Base-by-base conservation (phyloP, 306 rosid genomes). In the Hippophae tibetana region DNA sequence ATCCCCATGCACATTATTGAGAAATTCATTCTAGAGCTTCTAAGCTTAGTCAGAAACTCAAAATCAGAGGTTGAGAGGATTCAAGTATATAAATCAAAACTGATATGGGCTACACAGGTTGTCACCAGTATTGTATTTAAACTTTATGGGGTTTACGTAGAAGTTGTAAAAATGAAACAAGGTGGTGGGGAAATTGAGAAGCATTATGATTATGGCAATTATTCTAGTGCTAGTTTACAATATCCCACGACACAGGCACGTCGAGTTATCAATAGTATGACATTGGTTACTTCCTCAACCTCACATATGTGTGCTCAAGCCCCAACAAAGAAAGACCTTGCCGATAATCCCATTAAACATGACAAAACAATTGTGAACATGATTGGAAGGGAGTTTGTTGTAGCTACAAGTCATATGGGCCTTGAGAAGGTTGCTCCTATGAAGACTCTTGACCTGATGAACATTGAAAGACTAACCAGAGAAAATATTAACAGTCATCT, bases 41-140 rank as follows among this genome's bases (percentile, higher is more conserved):
- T 92, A 67, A 83, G 65, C 78, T 64, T 92, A 56, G 80, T 81
- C 27, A 81, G 60, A 64, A 81, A 73, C 63, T 74, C 76, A 38
- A 56, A 87, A 69, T 76, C 84, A 6, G 83, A 78, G 62, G 71
- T 77, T 69, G 86, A 90, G 98, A 81, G 74, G 72, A 71, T 78
- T 53, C 79, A 66, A 63, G 58, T 79, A 52, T 71, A 69, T 81
- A 84, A 79, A 69, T 54, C 92, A 45, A 87, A 82, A 66, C 62
- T 78, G 38, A 63, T 76, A 69, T 85, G 79, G 78, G 79, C 65
- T 8, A 51, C 72, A 41, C 92, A 72, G 45, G 61, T 41, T 53
- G 77, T 78, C 67, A 81, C 79, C 78, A 95, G 81, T 63, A 79
- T 75, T 38, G 72, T 69, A 14, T 66, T 90, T 65, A 85, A 75